phyloP scores from a whole-genome alignment of 2,329 filamentous ascomycete genomes.

The Alternaria triticina region DNA sequence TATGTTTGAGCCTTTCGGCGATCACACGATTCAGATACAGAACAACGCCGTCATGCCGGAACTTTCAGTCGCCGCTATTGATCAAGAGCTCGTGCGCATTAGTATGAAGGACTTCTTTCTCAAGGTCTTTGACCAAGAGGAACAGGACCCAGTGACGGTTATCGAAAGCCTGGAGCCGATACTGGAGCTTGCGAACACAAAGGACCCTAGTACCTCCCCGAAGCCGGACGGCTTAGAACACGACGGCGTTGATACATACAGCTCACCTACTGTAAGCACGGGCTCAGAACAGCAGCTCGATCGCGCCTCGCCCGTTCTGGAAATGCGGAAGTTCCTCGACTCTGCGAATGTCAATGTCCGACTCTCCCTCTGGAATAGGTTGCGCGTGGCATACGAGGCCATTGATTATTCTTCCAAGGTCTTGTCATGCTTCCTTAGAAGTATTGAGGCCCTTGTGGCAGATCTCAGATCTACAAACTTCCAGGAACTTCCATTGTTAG shows the following conservation, averaged over 20 bases:
- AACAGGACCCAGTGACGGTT: constrained; percentile 78
- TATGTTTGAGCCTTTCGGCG: constrained; percentile 57
- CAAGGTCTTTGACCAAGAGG: constrained; percentile 83
- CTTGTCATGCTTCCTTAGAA: constrained; percentile 83
- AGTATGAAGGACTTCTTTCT: constrained; percentile 97
- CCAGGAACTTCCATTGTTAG: constrained; percentile 61
- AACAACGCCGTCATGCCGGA: constrained; percentile 92
- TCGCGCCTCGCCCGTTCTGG: constrained; percentile 58
- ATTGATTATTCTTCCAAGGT: constrained; percentile 89
- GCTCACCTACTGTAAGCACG: constrained; percentile 18
- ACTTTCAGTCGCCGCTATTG: constrained; percentile 80
- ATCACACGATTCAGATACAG: constrained; percentile 66
- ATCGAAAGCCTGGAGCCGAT: constrained; percentile 95
- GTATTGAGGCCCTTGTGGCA: constrained; percentile 80
- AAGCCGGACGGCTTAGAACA: constrained; percentile 16
- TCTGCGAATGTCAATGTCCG: constrained; percentile 82
- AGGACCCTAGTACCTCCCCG: not conserved
- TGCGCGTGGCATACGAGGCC: constrained; percentile 85
- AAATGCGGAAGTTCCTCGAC: constrained; percentile 85
- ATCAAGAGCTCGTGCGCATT: constrained; percentile 88
- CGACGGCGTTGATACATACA: constrained; percentile 9
- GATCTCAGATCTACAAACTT: constrained; percentile 70
- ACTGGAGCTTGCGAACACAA: constrained; percentile 66
- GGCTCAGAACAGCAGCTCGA: constrained; percentile 3
- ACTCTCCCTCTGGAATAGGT: constrained; percentile 85